Percentiles rank a stretch among this genome's conserved stretches.
These are phyloP conservation scores for Suillus variegatus DNA, from an alignment of 768 basidiomycete genomes.

Conservation along the genomic window DNA sequence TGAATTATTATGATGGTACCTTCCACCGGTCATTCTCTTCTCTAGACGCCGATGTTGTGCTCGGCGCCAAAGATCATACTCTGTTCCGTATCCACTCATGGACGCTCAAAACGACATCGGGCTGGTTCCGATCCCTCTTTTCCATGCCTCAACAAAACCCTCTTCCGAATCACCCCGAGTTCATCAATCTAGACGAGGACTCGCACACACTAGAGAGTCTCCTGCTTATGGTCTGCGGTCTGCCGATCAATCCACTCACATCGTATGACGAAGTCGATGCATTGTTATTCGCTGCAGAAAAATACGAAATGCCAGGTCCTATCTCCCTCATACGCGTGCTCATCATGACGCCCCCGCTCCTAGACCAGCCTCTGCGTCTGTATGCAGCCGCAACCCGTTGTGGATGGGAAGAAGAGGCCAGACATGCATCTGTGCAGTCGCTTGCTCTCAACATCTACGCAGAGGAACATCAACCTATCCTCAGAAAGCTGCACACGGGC, in stretches of 20 bases:
- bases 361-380: constrained; percentile 51
- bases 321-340: constrained; percentile 59
- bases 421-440: constrained; percentile 53
- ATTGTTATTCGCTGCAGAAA: constrained; percentile 64
- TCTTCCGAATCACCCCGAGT: constrained; percentile 26
- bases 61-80: constrained; percentile 52
- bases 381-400: constrained; percentile 58
- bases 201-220: constrained; percentile 53
- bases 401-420: constrained; percentile 59
- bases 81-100: constrained; percentile 60
- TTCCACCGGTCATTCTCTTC: constrained; percentile 52
- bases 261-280: constrained; percentile 57
- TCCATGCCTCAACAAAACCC: constrained; percentile 46
- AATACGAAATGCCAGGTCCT: constrained; percentile 71
- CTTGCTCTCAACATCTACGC: constrained; percentile 55
- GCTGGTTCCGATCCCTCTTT: constrained; percentile 65
- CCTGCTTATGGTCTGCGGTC: constrained; percentile 62
- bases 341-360: constrained; percentile 52
- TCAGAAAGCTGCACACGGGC: constrained; percentile 48
- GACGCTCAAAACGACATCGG: constrained; percentile 62
- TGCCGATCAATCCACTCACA: constrained; percentile 48
- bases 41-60: constrained; percentile 55
- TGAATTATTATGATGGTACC: no score
- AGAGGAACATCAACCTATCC: constrained; percentile 42
- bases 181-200: constrained; percentile 61